A percentile compares a stretch with the other conserved stretches of the same genome.
Evolutionary conservation across 352 stramenopile species (phyloP).

Genomic region (Pythium angustatum): DNA sequence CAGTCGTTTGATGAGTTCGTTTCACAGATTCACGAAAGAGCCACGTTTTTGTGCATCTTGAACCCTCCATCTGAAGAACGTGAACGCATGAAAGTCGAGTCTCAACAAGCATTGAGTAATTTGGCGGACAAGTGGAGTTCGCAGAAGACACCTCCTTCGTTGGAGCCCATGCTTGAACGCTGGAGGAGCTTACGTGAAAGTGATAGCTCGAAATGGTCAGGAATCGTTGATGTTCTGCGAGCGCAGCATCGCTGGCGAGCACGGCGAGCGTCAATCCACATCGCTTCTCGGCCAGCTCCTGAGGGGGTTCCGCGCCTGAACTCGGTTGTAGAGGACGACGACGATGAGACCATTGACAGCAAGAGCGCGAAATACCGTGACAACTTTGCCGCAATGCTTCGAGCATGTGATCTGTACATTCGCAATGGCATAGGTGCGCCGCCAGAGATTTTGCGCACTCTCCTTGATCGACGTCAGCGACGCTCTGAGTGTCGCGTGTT

Average conservation of each 20-base stretch:
- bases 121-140: slow-evolving; percentile 86
- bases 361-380: slow-evolving; percentile 52
- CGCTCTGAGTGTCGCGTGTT: slow-evolving; percentile 76
- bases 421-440: slow-evolving; percentile 78
- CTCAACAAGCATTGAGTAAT: slow-evolving; percentile 75
- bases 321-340: slow-evolving; percentile 29
- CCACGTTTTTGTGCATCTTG: slow-evolving; percentile 73
- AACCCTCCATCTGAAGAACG: slow-evolving; percentile 73
- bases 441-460: slow-evolving; percentile 65
- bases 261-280: slow-evolving; percentile 50
- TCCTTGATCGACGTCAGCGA: slow-evolving; percentile 75
- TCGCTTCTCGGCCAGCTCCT: background rate
- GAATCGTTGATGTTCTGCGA: slow-evolving; percentile 79
- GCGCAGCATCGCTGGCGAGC: slow-evolving; percentile 69
- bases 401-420: slow-evolving; percentile 87
- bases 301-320: slow-evolving; percentile 21
- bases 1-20: slow-evolving; percentile 71
- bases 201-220: slow-evolving; percentile 85
- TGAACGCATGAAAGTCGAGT: slow-evolving; percentile 63
- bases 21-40: slow-evolving; percentile 63
- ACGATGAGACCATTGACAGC: slow-evolving; percentile 14
- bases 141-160: slow-evolving; percentile 74
- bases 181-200: slow-evolving; percentile 77
- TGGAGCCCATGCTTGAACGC: slow-evolving; percentile 86
- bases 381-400: slow-evolving; percentile 79